Evolutionary conservation across 257 asterid species (phyloP).

Genomic region (Solanum pennellii): DNA sequence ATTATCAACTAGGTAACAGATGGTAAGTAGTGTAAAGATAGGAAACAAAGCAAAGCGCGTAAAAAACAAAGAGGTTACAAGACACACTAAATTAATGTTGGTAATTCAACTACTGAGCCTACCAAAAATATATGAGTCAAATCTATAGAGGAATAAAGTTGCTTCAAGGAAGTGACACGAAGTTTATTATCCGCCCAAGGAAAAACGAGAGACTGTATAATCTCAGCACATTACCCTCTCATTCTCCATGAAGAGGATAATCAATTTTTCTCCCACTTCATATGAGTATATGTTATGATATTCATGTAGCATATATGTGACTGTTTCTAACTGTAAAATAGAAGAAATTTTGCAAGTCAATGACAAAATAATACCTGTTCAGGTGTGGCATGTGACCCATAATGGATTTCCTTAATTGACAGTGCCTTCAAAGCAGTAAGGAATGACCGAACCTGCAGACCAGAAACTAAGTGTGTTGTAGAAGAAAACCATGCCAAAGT

Average conservation of each 20-base stretch:
- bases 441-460: slow-evolving; percentile 52
- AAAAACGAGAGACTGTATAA: background rate
- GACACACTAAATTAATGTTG: background rate
- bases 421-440: slow-evolving; percentile 61
- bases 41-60: background rate
- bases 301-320: background rate
- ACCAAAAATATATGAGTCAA: background rate
- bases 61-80: background rate
- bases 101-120: background rate
- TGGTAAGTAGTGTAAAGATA: background rate
- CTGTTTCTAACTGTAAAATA: background rate
- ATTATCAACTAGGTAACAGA: background rate
- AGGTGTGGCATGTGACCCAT: slow-evolving; percentile 64
- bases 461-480: background rate
- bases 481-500: background rate
- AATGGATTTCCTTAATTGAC: slow-evolving; percentile 59
- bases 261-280: background rate
- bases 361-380: slow-evolving; percentile 47
- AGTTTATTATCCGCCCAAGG: background rate
- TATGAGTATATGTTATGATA: background rate
- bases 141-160: background rate
- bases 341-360: background rate
- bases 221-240: background rate
- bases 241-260: background rate
- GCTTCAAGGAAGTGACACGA: background rate